phyloP scores from a whole-genome alignment of 2,329 filamentous ascomycete genomes.

The Trichoderma sp. region DNA sequence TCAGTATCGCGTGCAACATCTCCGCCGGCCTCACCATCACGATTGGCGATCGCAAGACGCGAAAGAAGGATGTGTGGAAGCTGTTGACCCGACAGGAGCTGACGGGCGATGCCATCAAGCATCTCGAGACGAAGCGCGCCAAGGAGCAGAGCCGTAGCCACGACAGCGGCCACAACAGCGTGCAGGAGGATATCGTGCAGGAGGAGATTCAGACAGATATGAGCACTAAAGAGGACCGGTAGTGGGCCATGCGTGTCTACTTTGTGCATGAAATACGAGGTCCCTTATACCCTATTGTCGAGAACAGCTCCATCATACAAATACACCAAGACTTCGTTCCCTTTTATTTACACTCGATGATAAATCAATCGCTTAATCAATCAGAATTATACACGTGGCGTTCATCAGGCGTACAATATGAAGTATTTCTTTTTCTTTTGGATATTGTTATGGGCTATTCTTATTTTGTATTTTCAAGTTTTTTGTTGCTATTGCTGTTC shows the following conservation, averaged over 20 bases:
- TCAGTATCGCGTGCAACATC: slow-evolving; percentile 77
- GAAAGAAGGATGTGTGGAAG: slow-evolving; percentile 85
- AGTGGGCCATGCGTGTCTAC: neutral
- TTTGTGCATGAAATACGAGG: neutral
- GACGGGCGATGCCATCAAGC: slow-evolving; percentile 61
- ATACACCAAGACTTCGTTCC: neutral
- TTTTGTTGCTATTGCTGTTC: no score
- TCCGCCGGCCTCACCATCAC: slow-evolving; percentile 75
- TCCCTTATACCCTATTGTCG: neutral
- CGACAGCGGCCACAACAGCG: slow-evolving; percentile 14
- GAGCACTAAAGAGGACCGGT: slow-evolving; percentile 10
- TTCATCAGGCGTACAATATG: neutral
- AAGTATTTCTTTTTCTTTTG: neutral
- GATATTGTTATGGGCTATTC: neutral
- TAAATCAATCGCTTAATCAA: neutral
- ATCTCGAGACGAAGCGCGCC: slow-evolving; percentile 42
- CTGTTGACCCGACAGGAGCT: slow-evolving; percentile 76
- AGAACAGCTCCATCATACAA: neutral
- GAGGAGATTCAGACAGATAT: slow-evolving; percentile 8
- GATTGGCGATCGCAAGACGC: slow-evolving; percentile 73
- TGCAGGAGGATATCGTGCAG: slow-evolving; percentile 6
- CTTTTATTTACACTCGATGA: neutral
- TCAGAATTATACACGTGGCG: neutral
- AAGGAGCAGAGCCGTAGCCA: slow-evolving; percentile 27
- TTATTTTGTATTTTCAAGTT: neutral